phyloP scores from a whole-genome alignment of 345 rosid genomes.

The Aethionema arabicum region DNA sequence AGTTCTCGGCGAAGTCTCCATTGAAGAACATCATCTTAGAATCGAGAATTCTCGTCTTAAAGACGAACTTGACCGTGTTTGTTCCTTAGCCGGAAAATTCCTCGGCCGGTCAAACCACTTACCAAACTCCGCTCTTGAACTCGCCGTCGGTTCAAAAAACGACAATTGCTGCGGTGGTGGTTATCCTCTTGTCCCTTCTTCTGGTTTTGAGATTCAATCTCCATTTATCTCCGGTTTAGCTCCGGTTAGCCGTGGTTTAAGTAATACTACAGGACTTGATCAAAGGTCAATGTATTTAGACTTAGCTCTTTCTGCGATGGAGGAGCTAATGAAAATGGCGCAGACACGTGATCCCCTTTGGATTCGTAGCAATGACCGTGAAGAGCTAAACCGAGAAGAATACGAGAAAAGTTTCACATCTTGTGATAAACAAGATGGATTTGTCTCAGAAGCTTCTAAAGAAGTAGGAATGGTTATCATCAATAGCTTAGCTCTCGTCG shows the following conservation, averaged over 20 bases:
- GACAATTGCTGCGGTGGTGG: slow-evolving; percentile 7
- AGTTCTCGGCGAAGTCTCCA: slow-evolving; percentile 69
- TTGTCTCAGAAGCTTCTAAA: slow-evolving; percentile 79
- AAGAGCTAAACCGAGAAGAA: slow-evolving; percentile 60
- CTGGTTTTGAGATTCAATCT: slow-evolving; percentile 49
- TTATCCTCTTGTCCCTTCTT: slow-evolving; percentile 23
- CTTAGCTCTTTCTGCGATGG: slow-evolving; percentile 83
- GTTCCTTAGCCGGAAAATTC: slow-evolving; percentile 80
- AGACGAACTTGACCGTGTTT: slow-evolving; percentile 87
- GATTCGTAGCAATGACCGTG: slow-evolving; percentile 44
- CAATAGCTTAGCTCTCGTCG: slow-evolving; percentile 85
- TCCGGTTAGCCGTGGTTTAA: slow-evolving; percentile 37
- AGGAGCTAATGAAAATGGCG: slow-evolving; percentile 80
- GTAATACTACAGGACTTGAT: slow-evolving; percentile 42
- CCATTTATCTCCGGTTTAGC: slow-evolving; percentile 34
- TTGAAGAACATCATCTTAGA: slow-evolving; percentile 85
- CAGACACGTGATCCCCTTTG: slow-evolving; percentile 80
- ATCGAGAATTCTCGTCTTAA: slow-evolving; percentile 80
- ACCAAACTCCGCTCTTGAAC: slow-evolving; percentile 75
- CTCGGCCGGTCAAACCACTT: slow-evolving; percentile 59
- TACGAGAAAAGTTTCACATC: slow-evolving; percentile 55
- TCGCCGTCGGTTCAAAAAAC: slow-evolving; percentile 52
- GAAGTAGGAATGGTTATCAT: slow-evolving; percentile 82
- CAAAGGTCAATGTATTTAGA: slow-evolving; percentile 73
- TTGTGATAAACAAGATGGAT: slow-evolving; percentile 68